Evolutionary conservation across 1,284 basidiomycete species (phyloP).

Genomic region (Naganishia liquefaciens): DNA sequence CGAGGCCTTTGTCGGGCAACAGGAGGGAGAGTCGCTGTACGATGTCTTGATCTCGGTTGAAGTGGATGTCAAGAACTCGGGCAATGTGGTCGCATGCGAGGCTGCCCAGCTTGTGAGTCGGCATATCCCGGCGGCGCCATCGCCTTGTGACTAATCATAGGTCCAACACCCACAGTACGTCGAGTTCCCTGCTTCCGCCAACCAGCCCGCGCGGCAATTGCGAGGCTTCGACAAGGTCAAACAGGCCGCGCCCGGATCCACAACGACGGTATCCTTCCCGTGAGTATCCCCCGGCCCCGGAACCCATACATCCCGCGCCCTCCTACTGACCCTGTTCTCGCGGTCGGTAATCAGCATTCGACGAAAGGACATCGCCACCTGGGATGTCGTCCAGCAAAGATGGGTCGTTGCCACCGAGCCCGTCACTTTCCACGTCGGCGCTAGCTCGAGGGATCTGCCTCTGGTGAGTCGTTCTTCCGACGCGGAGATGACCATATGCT

Average conservation of each 20-base stretch:
- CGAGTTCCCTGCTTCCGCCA: conserved; percentile 48
- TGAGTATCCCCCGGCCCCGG: conserved; percentile 39
- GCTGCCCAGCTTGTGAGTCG: conserved; percentile 55
- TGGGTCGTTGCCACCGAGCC: conserved; percentile 50
- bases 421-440: conserved; percentile 49
- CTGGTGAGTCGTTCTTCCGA: conserved; percentile 27
- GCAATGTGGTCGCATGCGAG: conserved; percentile 51
- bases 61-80: conserved; percentile 55
- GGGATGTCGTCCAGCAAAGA: conserved; percentile 50
- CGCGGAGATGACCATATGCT: neutral
- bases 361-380: conserved; percentile 55
- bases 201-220: conserved; percentile 50
- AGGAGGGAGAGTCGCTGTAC: conserved; percentile 44
- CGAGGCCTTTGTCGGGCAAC: conserved; percentile 47
- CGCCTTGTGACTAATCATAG: neutral
- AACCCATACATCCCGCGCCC: neutral
- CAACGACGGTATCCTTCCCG: conserved; percentile 46
- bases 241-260: conserved; percentile 46
- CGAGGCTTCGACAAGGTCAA: conserved; percentile 51
- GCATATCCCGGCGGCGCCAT: neutral
- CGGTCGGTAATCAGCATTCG: conserved; percentile 41
- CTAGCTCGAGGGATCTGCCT: conserved; percentile 47
- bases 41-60: conserved; percentile 45
- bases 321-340: neutral
- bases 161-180: conserved; percentile 46